Conservation (phyloP, 352 stramenopile species). For the Phytophthora cajani region DNA sequence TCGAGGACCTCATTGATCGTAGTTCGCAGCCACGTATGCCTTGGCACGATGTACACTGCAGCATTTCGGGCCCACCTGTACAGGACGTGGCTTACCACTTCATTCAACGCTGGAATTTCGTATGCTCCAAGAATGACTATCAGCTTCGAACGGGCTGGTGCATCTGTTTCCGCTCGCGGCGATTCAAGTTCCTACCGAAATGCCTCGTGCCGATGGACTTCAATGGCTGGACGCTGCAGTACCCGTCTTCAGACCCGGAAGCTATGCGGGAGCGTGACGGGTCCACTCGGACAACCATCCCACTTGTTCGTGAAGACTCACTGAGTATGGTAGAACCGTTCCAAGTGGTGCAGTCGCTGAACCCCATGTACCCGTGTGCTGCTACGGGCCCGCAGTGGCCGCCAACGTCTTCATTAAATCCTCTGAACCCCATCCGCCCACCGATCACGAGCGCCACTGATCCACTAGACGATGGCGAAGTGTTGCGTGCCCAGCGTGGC, state of each 20-base stretch:
- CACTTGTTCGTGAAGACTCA: slow-evolving; percentile 64
- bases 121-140: slow-evolving; percentile 90
- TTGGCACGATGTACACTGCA: slow-evolving; percentile 91
- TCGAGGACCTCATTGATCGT: slow-evolving; percentile 87
- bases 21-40: slow-evolving; percentile 82
- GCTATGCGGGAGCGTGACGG: slow-evolving; percentile 40
- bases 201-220: slow-evolving; percentile 89
- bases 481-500: slow-evolving; percentile 67
- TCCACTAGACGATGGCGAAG: slow-evolving; percentile 51
- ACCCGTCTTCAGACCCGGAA: slow-evolving; percentile 67
- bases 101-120: slow-evolving; percentile 93
- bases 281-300: slow-evolving; percentile 49
- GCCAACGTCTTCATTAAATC: slow-evolving; percentile 34
- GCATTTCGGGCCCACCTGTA: slow-evolving; percentile 78
- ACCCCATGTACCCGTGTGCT: slow-evolving; percentile 45
- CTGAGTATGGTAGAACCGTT: slow-evolving; percentile 65
- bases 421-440: slow-evolving; percentile 39
- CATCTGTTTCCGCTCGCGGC: slow-evolving; percentile 83
- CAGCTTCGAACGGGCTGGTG: slow-evolving; percentile 87
- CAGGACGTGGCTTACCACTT: slow-evolving; percentile 91
- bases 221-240: slow-evolving; percentile 80
- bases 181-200: slow-evolving; percentile 87
- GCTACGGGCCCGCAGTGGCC: slow-evolving; percentile 40
- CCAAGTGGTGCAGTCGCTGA: slow-evolving; percentile 51
- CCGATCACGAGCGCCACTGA: slow-evolving; percentile 20